Evolutionary conservation across 257 asterid genomes (phyloP).

Genomic region (Solanum sejunctum): DNA sequence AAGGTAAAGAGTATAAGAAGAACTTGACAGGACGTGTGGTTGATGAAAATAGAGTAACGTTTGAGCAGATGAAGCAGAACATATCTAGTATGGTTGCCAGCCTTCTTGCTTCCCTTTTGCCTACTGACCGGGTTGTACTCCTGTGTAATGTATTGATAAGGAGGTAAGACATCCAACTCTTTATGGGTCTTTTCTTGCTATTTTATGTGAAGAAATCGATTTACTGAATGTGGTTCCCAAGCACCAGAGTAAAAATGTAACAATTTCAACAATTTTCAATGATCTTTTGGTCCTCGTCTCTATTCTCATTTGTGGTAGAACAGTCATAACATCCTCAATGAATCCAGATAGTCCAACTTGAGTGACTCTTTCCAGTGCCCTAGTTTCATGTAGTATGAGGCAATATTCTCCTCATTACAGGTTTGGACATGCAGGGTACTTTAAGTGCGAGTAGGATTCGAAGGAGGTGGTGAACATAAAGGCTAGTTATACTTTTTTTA

Average conservation of each 20-base stretch:
- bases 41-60: constrained; percentile 66
- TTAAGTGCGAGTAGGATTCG: background rate
- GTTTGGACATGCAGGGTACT: background rate
- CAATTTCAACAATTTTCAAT: background rate
- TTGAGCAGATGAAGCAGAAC: constrained; percentile 79
- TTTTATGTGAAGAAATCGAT: background rate
- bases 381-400: background rate
- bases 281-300: background rate
- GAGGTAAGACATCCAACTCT: constrained; percentile 34
- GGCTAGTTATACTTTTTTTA: background rate
- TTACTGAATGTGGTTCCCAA: background rate
- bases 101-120: constrained; percentile 60
- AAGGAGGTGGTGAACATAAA: background rate
- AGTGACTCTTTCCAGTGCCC: background rate
- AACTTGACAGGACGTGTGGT: constrained; percentile 75
- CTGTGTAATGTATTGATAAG: constrained; percentile 78
- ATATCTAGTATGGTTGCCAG: constrained; percentile 61
- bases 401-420: background rate
- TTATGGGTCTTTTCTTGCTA: background rate
- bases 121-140: constrained; percentile 71
- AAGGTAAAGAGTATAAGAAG: constrained; percentile 87
- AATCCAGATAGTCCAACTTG: background rate
- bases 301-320: background rate
- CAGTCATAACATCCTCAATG: background rate
- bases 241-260: background rate